phyloP scores from a whole-genome alignment of 2,329 filamentous ascomycete genomes.

The Plectosphaerella sp. region DNA sequence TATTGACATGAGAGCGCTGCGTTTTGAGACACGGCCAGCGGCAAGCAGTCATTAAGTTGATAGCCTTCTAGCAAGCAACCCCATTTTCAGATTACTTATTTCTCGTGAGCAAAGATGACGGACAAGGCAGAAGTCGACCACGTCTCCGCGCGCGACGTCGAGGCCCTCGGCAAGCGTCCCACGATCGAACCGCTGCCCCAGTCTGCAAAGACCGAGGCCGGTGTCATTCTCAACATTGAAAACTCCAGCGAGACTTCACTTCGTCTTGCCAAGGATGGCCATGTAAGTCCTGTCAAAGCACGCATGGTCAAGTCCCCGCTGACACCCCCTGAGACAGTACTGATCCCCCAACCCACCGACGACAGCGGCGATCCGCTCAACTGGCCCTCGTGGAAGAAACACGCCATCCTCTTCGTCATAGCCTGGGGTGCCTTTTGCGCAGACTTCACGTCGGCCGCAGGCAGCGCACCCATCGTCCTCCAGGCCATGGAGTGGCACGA shows the following conservation, averaged over 20 bases:
- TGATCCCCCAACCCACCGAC: slow-evolving; percentile 13
- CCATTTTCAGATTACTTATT: neutral
- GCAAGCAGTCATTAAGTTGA: neutral
- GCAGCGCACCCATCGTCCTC: slow-evolving; percentile 11
- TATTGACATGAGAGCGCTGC: neutral
- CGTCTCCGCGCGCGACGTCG: neutral
- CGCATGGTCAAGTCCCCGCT: neutral
- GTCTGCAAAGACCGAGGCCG: neutral
- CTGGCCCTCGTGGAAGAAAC: slow-evolving; percentile 15
- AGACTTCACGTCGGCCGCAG: slow-evolving; percentile 14
- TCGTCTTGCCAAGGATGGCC: neutral
- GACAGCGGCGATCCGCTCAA: slow-evolving; percentile 13
- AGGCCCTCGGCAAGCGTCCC: neutral
- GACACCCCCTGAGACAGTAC: slow-evolving; percentile 6
- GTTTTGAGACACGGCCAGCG: neutral
- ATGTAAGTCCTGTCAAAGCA: neutral
- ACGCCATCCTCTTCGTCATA: slow-evolving; percentile 12
- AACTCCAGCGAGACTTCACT: neutral
- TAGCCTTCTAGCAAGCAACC: neutral
- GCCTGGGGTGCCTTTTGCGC: slow-evolving; percentile 13
- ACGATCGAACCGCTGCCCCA: neutral
- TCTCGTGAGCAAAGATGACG: neutral
- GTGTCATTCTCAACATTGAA: neutral
- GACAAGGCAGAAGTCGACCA: neutral
- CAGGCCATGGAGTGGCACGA: slow-evolving; percentile 19